A percentile compares a stretch with the other conserved stretches of the same genome.
phyloP scores from a whole-genome alignment of 768 basidiomycete species.

The Mycena indigotica region DNA sequence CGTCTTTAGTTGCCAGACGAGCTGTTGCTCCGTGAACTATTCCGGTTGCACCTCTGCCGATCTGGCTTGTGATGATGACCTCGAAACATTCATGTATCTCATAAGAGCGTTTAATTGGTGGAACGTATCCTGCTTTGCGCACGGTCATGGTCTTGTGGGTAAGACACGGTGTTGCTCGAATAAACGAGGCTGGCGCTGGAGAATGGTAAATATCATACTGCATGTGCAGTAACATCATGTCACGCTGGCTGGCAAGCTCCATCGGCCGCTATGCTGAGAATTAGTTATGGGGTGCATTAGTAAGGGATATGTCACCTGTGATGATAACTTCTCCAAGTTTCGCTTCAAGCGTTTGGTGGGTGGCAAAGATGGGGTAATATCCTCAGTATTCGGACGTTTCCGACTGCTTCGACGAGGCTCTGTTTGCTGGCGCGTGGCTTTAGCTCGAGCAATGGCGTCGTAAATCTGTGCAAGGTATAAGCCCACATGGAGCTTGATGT shows the following conservation, averaged over 20 bases:
- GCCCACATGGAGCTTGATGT: not conserved
- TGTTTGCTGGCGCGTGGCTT: not conserved
- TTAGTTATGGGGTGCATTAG: not conserved
- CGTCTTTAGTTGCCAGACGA: not conserved
- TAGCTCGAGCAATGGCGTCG: not conserved
- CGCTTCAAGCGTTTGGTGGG: not conserved
- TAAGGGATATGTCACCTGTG: not conserved
- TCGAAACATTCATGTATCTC: slow-evolving; percentile 8
- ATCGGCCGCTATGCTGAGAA: not conserved
- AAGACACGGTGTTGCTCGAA: not conserved
- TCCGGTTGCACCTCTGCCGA: slow-evolving; percentile 16
- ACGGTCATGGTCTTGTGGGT: not conserved
- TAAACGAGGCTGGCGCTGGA: not conserved
- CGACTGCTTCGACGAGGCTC: not conserved
- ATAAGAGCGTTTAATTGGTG: slow-evolving; percentile 7
- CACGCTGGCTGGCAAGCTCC: not conserved
- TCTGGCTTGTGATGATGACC: slow-evolving; percentile 13
- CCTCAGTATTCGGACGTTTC: not conserved
- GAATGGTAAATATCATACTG: not conserved
- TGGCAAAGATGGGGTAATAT: not conserved
- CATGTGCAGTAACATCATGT: not conserved
- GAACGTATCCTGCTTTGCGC: not conserved
- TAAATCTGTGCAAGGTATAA: not conserved
- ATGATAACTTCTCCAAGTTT: not conserved
- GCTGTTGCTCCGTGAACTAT: slow-evolving; percentile 11